Conservation (phyloP, 1,284 basidiomycete species). For the Ganoderma boninense region DNA sequence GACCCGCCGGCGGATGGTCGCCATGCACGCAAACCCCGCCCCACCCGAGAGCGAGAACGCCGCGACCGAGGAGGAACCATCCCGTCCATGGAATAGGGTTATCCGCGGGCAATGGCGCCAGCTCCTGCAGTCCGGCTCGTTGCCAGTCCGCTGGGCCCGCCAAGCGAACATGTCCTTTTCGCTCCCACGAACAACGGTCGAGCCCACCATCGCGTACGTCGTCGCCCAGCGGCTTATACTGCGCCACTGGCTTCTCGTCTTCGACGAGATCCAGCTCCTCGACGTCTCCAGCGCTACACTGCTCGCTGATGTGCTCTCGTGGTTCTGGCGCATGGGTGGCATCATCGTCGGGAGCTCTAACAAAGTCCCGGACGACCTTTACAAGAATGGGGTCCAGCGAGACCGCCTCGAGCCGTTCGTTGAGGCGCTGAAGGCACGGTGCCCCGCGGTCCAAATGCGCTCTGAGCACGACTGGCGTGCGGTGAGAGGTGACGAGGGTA, state of each 20-base stretch:
- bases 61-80: slow-evolving; percentile 7
- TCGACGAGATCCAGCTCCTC: slow-evolving; percentile 79
- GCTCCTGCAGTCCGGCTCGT: slow-evolving; percentile 46
- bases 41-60: slow-evolving; percentile 33
- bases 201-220: slow-evolving; percentile 49
- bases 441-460: slow-evolving; percentile 66
- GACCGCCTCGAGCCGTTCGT: slow-evolving; percentile 72
- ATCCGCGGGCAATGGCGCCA: slow-evolving; percentile 47
- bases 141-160: slow-evolving; percentile 50
- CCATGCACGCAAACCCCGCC: slow-evolving; percentile 17
- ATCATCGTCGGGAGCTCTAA: slow-evolving; percentile 67
- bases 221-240: slow-evolving; percentile 60
- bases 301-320: slow-evolving; percentile 74
- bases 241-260: slow-evolving; percentile 65
- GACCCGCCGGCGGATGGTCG: slow-evolving; percentile 53
- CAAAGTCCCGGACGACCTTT: slow-evolving; percentile 73
- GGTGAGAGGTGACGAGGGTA: slow-evolving; percentile 28
- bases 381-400: slow-evolving; percentile 73
- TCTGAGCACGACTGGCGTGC: slow-evolving; percentile 53
- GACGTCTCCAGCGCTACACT: slow-evolving; percentile 74
- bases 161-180: slow-evolving; percentile 26
- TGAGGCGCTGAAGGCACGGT: slow-evolving; percentile 67
- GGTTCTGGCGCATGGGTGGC: slow-evolving; percentile 82
- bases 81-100: slow-evolving; percentile 45
- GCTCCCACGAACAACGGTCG: slow-evolving; percentile 19